These are phyloP conservation scores for Tolypocladium ovalisporum DNA, from an alignment of 2,329 filamentous ascomycete genomes.

Conservation along the genomic window DNA sequence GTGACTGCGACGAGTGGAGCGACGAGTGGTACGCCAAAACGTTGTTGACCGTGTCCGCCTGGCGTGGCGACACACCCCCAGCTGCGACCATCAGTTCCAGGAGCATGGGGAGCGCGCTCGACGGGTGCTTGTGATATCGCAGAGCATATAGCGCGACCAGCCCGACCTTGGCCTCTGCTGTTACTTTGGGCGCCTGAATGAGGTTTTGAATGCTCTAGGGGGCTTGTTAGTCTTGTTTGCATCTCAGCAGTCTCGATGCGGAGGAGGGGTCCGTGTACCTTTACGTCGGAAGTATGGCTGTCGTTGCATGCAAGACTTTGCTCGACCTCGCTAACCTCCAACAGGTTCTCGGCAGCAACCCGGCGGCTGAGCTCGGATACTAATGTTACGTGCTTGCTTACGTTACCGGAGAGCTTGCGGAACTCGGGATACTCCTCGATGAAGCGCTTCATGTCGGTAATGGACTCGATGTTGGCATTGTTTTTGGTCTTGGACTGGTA, in stretches of 20 bases:
- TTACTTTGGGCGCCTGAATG: slow-evolving; percentile 69
- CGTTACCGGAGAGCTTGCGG: slow-evolving; percentile 90
- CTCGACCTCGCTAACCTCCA: slow-evolving; percentile 96
- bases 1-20: slow-evolving; percentile 65
- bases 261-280: slow-evolving; percentile 37
- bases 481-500: slow-evolving; percentile 98
- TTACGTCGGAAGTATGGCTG: slow-evolving; percentile 84
- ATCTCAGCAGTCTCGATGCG: neutral
- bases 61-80: slow-evolving; percentile 65
- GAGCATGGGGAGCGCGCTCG: slow-evolving; percentile 73
- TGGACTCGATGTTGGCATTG: slow-evolving; percentile 91
- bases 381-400: slow-evolving; percentile 95
- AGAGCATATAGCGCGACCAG: slow-evolving; percentile 91
- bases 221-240: neutral
- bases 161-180: slow-evolving; percentile 73
- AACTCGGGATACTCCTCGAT: slow-evolving; percentile 99
- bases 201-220: slow-evolving; percentile 68
- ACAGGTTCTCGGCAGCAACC: slow-evolving; percentile 72
- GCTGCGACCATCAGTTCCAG: slow-evolving; percentile 78
- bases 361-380: slow-evolving; percentile 87
- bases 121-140: slow-evolving; percentile 78
- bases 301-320: slow-evolving; percentile 96
- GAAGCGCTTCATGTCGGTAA: slow-evolving; percentile 97
- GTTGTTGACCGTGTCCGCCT: slow-evolving; percentile 71
- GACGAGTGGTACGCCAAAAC: slow-evolving; percentile 79